phyloP scores from a whole-genome alignment of 805 yeast species.

The Saccharomycopsis sp. region DNA sequence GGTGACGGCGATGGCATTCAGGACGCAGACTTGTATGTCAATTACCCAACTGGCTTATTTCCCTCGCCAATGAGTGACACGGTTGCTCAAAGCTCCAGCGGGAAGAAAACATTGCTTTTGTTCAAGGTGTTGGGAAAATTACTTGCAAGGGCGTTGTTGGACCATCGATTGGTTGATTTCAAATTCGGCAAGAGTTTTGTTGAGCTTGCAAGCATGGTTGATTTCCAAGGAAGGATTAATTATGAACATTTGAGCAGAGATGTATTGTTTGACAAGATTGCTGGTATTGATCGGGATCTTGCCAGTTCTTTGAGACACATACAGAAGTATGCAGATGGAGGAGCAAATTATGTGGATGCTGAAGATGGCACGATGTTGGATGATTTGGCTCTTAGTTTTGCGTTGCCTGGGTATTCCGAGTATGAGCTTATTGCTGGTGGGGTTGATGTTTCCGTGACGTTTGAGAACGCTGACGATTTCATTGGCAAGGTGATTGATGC shows the following conservation, averaged over 20 bases:
- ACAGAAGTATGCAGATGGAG: slow-evolving; percentile 7
- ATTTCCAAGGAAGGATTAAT: slow-evolving; percentile 10
- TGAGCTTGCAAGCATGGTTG: slow-evolving; percentile 36
- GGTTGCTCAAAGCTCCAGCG: slow-evolving; percentile 24
- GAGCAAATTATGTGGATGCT: too few relatives aligned
- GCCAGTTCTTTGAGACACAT: slow-evolving; percentile 50
- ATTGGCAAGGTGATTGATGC: slow-evolving; percentile 47
- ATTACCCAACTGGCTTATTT: slow-evolving; percentile 49
- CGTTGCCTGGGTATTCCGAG: slow-evolving; percentile 67
- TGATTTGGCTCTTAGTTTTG: slow-evolving; percentile 54
- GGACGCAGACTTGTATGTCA: slow-evolving; percentile 37
- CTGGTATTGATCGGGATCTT: slow-evolving; percentile 47
- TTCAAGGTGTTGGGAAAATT: slow-evolving; percentile 72
- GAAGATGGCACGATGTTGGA: slow-evolving; percentile 31
- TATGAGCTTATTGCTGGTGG: slow-evolving; percentile 56
- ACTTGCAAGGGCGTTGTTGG: slow-evolving; percentile 78
- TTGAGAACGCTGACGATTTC: slow-evolving; percentile 47
- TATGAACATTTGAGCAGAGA: not conserved
- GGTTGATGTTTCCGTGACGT: slow-evolving; percentile 35
- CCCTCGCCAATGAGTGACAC: slow-evolving; percentile 51
- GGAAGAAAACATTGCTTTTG: slow-evolving; percentile 38
- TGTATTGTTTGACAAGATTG: slow-evolving; percentile 31
- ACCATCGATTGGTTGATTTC: slow-evolving; percentile 81
- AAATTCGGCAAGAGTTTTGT: slow-evolving; percentile 66
- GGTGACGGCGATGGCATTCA: too few relatives aligned